These are phyloP conservation scores for Aschersonia sp. DNA, from an alignment of 2,329 filamentous ascomycete genomes.

Conservation along the genomic window DNA sequence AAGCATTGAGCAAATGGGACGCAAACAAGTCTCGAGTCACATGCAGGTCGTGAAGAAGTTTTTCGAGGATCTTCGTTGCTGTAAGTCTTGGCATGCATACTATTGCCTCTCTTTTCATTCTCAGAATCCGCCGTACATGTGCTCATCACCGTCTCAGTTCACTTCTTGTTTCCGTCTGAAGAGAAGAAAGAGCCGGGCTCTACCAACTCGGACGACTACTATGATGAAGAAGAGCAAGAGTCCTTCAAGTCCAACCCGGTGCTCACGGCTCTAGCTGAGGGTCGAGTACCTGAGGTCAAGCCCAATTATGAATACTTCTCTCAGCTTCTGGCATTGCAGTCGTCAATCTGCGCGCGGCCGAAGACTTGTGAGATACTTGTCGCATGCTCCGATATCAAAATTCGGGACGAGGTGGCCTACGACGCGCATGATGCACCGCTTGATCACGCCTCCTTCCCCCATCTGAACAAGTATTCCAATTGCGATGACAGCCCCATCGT, in stretches of 20 bases:
- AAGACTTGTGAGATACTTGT: constrained; percentile 46
- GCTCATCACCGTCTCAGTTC: constrained; percentile 22
- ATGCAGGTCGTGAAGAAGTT: constrained; percentile 59
- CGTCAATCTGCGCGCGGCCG: constrained; percentile 36
- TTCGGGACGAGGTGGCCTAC: constrained; percentile 33
- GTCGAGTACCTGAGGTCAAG: constrained; percentile 39
- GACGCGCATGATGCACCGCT: constrained; percentile 27
- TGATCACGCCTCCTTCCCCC: constrained; percentile 36
- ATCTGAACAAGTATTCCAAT: constrained; percentile 38
- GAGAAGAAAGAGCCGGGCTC: constrained; percentile 43
- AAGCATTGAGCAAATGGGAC: constrained; percentile 30
- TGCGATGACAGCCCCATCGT: constrained; percentile 36
- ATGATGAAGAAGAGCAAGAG: constrained; percentile 26
- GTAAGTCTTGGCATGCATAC: constrained; percentile 26
- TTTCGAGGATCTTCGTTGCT: constrained; percentile 46
- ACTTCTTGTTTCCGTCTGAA: constrained; percentile 44
- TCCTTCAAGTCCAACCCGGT: constrained; percentile 53
- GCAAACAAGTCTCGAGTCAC: constrained; percentile 57
- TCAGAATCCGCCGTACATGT: too few relatives aligned
- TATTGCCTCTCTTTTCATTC: too few relatives aligned
- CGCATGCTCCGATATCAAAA: constrained; percentile 34
- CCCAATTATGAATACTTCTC: constrained; percentile 50
- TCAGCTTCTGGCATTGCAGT: constrained; percentile 38
- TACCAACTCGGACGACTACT: constrained; percentile 44
- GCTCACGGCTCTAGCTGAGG: constrained; percentile 44